Evolutionary conservation across 2,329 filamentous ascomycete species (phyloP).

Genomic region (Myriosclerotinia curreyana): DNA sequence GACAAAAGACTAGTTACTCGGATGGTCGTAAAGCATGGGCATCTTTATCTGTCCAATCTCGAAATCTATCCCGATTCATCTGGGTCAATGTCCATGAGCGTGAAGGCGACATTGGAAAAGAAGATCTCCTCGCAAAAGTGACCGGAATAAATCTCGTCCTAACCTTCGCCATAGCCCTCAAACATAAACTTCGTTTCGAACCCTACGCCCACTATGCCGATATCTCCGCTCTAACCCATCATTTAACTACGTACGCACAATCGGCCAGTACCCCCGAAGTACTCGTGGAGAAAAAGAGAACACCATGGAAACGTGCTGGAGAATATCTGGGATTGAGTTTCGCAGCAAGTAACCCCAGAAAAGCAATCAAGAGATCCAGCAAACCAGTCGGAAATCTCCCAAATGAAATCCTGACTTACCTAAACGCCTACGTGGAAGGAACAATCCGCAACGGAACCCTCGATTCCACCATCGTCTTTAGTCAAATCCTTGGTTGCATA

Average conservation of each 20-base stretch:
- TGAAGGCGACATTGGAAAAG: conserved; percentile 55
- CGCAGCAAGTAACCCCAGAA: conserved; percentile 73
- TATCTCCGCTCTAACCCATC: conserved; percentile 63
- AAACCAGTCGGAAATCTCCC: conserved; percentile 79
- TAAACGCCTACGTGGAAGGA: conserved; percentile 46
- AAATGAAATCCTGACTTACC: conserved; percentile 72
- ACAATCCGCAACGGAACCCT: conserved; percentile 40
- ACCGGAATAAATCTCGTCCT: conserved; percentile 69
- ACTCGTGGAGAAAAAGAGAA: conserved; percentile 27
- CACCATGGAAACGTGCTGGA: conserved; percentile 59
- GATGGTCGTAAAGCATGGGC: conserved; percentile 65
- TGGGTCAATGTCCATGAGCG: conserved; percentile 75
- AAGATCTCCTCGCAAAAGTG: conserved; percentile 67
- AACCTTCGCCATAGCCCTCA: conserved; percentile 73
- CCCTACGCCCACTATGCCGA: conserved; percentile 76
- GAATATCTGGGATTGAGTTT: conserved; percentile 75
- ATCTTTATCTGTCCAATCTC: conserved; percentile 56
- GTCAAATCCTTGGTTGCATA: conserved; percentile 42
- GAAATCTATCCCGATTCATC: conserved; percentile 71
- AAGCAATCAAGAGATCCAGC: conserved; percentile 68
- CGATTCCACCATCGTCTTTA: conserved; percentile 31
- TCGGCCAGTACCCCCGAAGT: conserved; percentile 46
- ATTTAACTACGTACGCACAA: conserved; percentile 73
- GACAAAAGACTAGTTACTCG: conserved; percentile 44
- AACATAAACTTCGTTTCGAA: conserved; percentile 81